Evolutionary conservation across 2,329 filamentous ascomycete genomes (phyloP).

Genomic region (Calonectria pseudoreteaudii): DNA sequence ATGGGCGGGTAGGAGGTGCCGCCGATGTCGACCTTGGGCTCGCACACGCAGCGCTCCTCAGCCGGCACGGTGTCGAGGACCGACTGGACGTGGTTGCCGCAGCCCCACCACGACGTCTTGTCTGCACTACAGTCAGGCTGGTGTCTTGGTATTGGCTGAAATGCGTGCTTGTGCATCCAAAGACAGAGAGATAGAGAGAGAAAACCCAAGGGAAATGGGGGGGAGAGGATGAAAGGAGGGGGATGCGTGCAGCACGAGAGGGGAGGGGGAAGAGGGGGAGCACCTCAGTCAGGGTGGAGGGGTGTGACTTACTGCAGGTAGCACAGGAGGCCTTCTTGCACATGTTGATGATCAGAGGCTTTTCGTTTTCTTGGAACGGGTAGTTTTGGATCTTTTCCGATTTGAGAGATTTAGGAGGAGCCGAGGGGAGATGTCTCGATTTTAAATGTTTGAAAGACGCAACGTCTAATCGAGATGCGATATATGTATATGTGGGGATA

Average conservation of each 20-base stretch:
- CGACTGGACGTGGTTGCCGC: slow-evolving; percentile 69
- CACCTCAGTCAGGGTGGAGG: slow-evolving; percentile 3
- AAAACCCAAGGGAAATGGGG: neutral
- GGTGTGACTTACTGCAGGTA: slow-evolving; percentile 21
- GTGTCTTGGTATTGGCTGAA: neutral
- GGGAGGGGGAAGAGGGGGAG: neutral
- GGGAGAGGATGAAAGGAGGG: neutral
- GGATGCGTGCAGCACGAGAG: neutral
- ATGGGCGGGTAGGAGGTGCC: slow-evolving; percentile 75
- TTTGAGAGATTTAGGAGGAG: neutral
- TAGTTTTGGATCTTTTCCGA: neutral
- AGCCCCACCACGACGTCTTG: slow-evolving; percentile 70
- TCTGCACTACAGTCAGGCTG: slow-evolving; percentile 22
- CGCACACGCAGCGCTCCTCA: slow-evolving; percentile 73
- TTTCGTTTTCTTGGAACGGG: neutral
- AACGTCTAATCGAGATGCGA: neutral
- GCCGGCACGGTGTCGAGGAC: slow-evolving; percentile 72
- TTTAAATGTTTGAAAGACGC: neutral
- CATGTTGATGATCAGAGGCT: slow-evolving; percentile 9
- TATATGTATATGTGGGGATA: neutral
- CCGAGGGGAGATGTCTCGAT: neutral
- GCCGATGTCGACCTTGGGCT: slow-evolving; percentile 70
- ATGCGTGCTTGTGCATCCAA: neutral
- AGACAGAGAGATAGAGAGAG: neutral
- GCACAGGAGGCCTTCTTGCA: slow-evolving; percentile 23